Percentiles rank a stretch among this genome's conserved stretches.
phyloP scores from a whole-genome alignment of 495 filamentous ascomycete species.

The Trypethelium eluteriae region DNA sequence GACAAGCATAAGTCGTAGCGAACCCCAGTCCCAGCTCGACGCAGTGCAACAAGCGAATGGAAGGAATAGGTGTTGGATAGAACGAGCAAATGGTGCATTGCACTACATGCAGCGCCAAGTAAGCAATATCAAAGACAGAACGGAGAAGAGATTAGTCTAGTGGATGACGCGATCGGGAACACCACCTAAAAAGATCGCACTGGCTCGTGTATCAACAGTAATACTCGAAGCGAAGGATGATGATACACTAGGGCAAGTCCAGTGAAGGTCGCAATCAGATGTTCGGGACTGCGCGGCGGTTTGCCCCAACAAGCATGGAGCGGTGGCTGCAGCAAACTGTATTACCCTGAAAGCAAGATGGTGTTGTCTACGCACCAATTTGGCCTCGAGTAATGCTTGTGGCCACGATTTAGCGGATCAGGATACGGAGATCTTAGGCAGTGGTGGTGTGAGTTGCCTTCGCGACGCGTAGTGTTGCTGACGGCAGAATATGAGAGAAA shows the following conservation, averaged over 20 bases:
- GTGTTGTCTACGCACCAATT: neutral
- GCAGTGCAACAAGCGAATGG: neutral
- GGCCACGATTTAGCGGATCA: neutral
- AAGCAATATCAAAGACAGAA: neutral
- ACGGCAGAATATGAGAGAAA: neutral
- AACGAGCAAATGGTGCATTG: too few relatives aligned
- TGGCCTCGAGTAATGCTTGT: neutral
- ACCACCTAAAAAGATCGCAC: neutral
- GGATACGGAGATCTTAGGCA: neutral
- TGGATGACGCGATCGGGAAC: neutral
- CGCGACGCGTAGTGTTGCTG: neutral
- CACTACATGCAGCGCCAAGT: neutral
- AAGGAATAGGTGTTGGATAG: neutral
- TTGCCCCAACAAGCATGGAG: neutral
- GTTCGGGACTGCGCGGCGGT: neutral
- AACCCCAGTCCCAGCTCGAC: neutral
- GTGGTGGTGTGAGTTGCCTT: neutral
- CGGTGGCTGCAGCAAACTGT: neutral
- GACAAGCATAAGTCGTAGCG: neutral
- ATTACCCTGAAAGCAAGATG: neutral
- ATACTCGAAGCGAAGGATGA: conserved; percentile 8
- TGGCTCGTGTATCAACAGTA: neutral
- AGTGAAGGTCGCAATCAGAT: too few relatives aligned
- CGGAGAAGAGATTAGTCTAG: neutral
- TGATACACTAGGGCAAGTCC: neutral